Percentiles rank a stretch among this genome's conserved stretches.
Conservation (phyloP, 306 rosid species). For the Lagenaria siceraria region DNA sequence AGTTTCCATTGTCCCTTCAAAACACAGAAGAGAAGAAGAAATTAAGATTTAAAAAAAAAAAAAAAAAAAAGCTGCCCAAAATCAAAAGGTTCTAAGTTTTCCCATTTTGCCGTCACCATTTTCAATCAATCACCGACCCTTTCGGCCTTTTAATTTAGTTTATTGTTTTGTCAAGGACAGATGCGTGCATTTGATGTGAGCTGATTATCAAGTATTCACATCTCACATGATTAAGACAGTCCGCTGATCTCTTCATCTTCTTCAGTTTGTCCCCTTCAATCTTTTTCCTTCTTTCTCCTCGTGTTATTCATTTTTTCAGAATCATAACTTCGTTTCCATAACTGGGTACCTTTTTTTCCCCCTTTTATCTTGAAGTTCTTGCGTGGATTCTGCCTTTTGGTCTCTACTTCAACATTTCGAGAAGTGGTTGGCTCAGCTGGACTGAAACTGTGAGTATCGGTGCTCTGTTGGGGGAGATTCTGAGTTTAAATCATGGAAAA, state of each 20-base stretch:
- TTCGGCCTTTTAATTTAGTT: not conserved
- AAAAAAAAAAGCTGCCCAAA: not conserved
- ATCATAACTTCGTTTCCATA: not conserved
- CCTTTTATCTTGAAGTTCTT: not conserved
- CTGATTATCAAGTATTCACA: not conserved
- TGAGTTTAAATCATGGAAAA: not conserved
- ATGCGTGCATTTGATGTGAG: not conserved
- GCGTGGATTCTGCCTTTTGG: not conserved
- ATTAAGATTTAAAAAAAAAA: not conserved
- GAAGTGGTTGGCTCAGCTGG: not conserved
- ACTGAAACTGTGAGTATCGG: not conserved
- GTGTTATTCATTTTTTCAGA: not conserved
- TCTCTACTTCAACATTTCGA: not conserved
- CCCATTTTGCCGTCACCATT: not conserved
- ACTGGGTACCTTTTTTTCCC: not conserved
- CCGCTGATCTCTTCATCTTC: not conserved
- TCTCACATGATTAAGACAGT: not conserved
- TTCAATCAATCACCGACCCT: constrained; percentile 5
- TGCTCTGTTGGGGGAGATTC: not conserved
- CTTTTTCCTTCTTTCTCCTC: not conserved
- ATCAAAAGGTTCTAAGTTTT: not conserved
- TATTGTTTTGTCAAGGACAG: not conserved
- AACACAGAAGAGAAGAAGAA: not conserved
- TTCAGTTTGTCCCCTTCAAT: not conserved
- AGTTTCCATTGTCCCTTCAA: not conserved